Conservation (phyloP, 2,329 filamentous ascomycete species). For the Penicillium sp. region DNA sequence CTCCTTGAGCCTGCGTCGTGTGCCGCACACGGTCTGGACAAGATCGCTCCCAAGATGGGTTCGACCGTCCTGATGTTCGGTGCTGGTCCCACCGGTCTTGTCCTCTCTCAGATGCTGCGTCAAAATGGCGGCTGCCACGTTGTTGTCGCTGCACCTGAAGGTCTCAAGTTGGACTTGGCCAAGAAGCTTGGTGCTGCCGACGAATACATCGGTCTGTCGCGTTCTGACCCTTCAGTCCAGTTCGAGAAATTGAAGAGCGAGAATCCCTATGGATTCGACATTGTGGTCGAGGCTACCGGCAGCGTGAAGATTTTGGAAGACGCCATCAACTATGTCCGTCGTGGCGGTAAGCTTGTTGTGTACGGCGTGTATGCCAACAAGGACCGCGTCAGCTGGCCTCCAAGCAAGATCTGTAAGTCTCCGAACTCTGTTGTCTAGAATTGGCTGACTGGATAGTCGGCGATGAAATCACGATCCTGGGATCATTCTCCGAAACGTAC, state of each 20-base stretch:
- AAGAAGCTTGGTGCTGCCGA: conserved; percentile 46
- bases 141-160: conserved; percentile 64
- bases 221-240: conserved; percentile 52
- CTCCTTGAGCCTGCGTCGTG: conserved; percentile 67
- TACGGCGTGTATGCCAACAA: conserved; percentile 66
- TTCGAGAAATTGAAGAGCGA: conserved; percentile 60
- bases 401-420: conserved; percentile 65
- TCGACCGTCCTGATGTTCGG: conserved; percentile 64
- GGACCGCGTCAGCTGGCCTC: conserved; percentile 63
- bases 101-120: conserved; percentile 58
- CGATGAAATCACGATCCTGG: conserved; percentile 68
- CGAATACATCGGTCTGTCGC: conserved; percentile 45
- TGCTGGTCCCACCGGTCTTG: conserved; percentile 63
- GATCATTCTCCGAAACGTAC: conserved; percentile 69
- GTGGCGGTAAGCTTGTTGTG: conserved; percentile 67
- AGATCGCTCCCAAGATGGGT: conserved; percentile 62
- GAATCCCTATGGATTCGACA: conserved; percentile 70
- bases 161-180: conserved; percentile 68
- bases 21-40: conserved; percentile 64
- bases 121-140: conserved; percentile 67
- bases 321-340: conserved; percentile 66
- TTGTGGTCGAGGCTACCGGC: conserved; percentile 68
- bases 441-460: conserved; percentile 26
- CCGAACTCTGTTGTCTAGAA: conserved; percentile 10
- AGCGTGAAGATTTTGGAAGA: conserved; percentile 66